Base-by-base conservation (phyloP, 768 basidiomycete species). In the Rubroboletus satanas region DNA sequence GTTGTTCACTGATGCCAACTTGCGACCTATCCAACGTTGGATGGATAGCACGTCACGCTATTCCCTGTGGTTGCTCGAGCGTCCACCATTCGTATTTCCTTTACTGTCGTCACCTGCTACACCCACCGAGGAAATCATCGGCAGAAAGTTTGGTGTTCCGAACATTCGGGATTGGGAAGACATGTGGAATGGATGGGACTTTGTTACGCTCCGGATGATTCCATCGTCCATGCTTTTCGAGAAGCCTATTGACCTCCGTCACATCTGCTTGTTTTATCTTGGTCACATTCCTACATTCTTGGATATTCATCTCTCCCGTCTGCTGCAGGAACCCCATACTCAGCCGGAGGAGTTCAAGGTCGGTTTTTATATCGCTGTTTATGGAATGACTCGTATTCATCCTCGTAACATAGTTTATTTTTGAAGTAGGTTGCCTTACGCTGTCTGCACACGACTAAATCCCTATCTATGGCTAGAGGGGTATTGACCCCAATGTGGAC, bases 231-330 rank as follows among this genome's bases (percentile, higher is more conserved):
- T 98, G 88, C 76, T 96, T 26, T 86, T 85, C 67, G 77, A 90
- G 67, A 96, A 91, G 67, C 95, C 96, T 4, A 98, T 98, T 57
- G 87, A 97, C 65, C 75, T 98, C 44, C 81, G 97, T 31, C 95
- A 98, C 70, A 93, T 96, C 53, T 96, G 93, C 65, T 78, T 98
- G n/a, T 99, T 99, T 74, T 98, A 98, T 71, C 66, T 92, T 12
- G 96, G 96, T 0, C 97, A 98, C 68, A 93, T 98, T 44, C 93
- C 93, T 2, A 79, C 90, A 18, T 97, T 96, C 75, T 71, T 95
- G 58, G 95, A 97, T 64, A 97, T 97, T 23, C 88, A 96, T 65
- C 72, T 96, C 45, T 90, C 90, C 3, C 78, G 79, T 46, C 71
- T 93, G 12, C 69, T 97, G 48, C 66, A 82, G 38, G 88, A 94